phyloP scores from a whole-genome alignment of 306 rosid genomes.

The Potentilla sterilis region DNA sequence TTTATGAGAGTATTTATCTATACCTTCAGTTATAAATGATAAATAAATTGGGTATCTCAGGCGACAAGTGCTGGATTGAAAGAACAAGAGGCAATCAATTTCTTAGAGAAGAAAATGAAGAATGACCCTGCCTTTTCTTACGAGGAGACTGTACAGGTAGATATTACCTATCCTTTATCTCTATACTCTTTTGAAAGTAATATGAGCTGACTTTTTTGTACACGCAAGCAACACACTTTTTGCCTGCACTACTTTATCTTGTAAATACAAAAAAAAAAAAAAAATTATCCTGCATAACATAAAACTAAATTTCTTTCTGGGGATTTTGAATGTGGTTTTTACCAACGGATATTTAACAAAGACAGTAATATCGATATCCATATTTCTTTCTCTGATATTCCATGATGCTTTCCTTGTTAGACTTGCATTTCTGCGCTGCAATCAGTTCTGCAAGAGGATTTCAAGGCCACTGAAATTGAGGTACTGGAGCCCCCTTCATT shows the following conservation, averaged over 20 bases:
- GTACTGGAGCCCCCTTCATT: conserved; percentile 32
- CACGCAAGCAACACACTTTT: neutral
- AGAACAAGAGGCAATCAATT: conserved; percentile 98
- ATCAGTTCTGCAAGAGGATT: conserved; percentile 98
- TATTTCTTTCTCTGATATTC: conserved; percentile 5
- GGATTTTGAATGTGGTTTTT: neutral
- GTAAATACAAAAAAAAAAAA: neutral
- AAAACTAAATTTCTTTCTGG: neutral
- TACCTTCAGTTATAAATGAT: neutral
- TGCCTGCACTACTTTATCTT: neutral
- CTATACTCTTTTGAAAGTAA: conserved; percentile 8
- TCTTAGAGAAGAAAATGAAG: conserved; percentile 99
- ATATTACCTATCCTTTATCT: neutral
- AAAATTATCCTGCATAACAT: neutral
- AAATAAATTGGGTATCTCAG: conserved; percentile 40
- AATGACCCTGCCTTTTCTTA: conserved; percentile 88
- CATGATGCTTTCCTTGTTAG: conserved; percentile 35
- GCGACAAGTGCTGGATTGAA: conserved; percentile 97
- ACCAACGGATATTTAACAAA: neutral
- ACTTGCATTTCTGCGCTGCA: conserved; percentile 97
- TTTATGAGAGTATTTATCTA: neutral
- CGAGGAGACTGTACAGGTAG: conserved; percentile 96
- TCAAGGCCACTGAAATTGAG: conserved; percentile 97
- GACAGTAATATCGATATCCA: neutral
- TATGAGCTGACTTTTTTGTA: neutral